These are phyloP conservation scores for Lentinula sp. DNA, from an alignment of 768 basidiomycete species.

Conservation along the genomic window DNA sequence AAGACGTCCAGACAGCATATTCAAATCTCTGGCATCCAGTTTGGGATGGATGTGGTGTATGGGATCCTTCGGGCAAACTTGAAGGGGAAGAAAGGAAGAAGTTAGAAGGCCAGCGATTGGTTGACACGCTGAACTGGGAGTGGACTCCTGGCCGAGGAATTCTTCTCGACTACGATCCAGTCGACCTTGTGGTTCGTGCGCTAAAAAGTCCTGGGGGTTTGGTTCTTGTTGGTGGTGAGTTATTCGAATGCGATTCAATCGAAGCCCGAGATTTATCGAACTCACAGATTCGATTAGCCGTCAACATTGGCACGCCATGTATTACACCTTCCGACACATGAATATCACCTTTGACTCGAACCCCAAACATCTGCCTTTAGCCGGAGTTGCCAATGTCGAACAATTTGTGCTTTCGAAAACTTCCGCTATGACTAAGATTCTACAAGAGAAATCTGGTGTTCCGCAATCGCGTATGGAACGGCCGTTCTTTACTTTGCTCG, in stretches of 20 bases:
- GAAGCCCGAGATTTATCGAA: neutral
- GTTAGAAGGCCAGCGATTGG: constrained; percentile 19
- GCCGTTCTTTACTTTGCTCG: constrained; percentile 22
- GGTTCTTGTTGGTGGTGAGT: constrained; percentile 18
- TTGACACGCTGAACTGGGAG: constrained; percentile 25
- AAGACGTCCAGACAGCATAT: constrained; percentile 17
- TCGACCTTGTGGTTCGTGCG: constrained; percentile 22
- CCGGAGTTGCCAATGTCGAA: constrained; percentile 20
- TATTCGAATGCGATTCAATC: neutral
- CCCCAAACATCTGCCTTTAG: constrained; percentile 14
- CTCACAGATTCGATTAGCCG: constrained; percentile 8
- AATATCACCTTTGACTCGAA: constrained; percentile 18
- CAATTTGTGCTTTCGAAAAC: constrained; percentile 19
- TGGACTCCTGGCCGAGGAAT: constrained; percentile 20
- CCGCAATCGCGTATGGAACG: constrained; percentile 21
- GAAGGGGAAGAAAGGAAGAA: constrained; percentile 11
- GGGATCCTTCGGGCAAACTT: constrained; percentile 6
- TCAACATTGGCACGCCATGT: constrained; percentile 18
- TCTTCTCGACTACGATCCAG: constrained; percentile 20
- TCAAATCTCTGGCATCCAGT: constrained; percentile 18
- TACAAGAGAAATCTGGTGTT: constrained; percentile 18
- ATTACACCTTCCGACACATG: constrained; percentile 17
- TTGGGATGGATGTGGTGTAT: constrained; percentile 22
- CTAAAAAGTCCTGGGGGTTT: constrained; percentile 23
- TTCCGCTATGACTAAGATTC: constrained; percentile 15